Percentiles rank a stretch among this genome's conserved stretches.
Conservation (phyloP, 129 eudicot genomes). For the carrot (Daucus carota) region DH1_v3.0 NC_030386.2:30946501-30947000, state of each 20-base stretch:
- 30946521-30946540: not conserved
- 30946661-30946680: too few relatives aligned
- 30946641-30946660: not conserved
- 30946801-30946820: not conserved
- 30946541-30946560: not conserved
- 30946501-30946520: not conserved
- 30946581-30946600: not conserved
- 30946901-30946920: not conserved
- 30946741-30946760: too few relatives aligned
- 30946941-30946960: not conserved
- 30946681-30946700: too few relatives aligned
- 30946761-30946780: too few relatives aligned
- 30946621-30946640: not conserved
- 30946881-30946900: not conserved
- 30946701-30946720: too few relatives aligned
- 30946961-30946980: not conserved
- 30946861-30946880: not conserved
- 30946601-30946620: not conserved
- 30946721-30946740: too few relatives aligned
- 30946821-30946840: not conserved
- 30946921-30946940: not conserved
- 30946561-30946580: not conserved
- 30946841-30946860: not conserved
- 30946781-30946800: not conserved
- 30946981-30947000: not conserved